phyloP scores from a whole-genome alignment of 2,329 filamentous ascomycete species.

The Coniochaeta ligniaria region DNA sequence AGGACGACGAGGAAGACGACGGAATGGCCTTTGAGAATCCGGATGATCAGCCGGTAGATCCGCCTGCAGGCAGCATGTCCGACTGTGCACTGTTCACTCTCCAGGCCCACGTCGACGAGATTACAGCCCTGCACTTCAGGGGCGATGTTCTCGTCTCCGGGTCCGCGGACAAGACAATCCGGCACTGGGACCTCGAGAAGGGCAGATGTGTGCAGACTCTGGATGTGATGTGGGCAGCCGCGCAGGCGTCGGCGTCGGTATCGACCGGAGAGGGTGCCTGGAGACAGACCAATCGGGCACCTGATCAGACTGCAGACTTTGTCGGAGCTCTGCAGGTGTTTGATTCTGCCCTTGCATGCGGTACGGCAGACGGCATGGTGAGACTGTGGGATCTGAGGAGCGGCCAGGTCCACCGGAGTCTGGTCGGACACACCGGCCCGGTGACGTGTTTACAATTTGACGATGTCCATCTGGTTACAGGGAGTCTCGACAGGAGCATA shows the following conservation, averaged over 20 bases:
- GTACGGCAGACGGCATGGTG: conserved; percentile 96
- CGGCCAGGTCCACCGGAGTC: conserved; percentile 91
- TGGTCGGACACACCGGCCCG: conserved; percentile 91
- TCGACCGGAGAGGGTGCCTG: conserved; percentile 57
- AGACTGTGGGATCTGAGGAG: conserved; percentile 93
- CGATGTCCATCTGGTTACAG: conserved; percentile 89
- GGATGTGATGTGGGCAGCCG: conserved; percentile 96
- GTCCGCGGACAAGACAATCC: conserved; percentile 92
- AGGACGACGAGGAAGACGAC: conserved; percentile 47
- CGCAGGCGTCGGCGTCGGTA: conserved; percentile 71
- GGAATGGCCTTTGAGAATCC: conserved; percentile 67
- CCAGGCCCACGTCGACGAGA: conserved; percentile 84
- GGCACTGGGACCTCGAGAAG: conserved; percentile 96
- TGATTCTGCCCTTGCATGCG: conserved; percentile 89
- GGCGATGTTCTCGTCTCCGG: conserved; percentile 89
- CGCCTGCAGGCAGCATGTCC: conserved; percentile 72
- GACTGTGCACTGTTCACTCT: conserved; percentile 87
- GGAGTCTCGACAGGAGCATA: conserved; percentile 86
- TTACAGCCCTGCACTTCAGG: conserved; percentile 87
- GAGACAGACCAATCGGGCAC: conserved; percentile 63
- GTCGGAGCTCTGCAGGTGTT: conserved; percentile 94
- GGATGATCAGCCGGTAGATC: conserved; percentile 60
- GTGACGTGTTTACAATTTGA: conserved; percentile 96
- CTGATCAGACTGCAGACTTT: conserved; percentile 78
- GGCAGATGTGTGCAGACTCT: conserved; percentile 96